phyloP scores from a whole-genome alignment of 1,284 basidiomycete species.

The Meira nashicola region DNA sequence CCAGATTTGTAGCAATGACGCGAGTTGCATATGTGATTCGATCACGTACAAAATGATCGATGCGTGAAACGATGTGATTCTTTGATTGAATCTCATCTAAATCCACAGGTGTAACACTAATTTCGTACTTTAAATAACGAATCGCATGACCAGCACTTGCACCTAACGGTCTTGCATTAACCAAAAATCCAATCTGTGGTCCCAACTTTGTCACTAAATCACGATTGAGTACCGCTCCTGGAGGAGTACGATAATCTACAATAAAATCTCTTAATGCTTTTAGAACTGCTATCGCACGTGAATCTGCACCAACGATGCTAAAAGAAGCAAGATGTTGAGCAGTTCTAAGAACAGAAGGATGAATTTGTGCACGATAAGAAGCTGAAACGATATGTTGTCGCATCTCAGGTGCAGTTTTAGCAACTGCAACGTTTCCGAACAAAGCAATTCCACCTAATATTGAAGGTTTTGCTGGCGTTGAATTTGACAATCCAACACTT shows the following conservation, averaged over 20 bases:
- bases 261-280: constrained; percentile 46
- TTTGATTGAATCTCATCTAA: constrained; percentile 90
- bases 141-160: constrained; percentile 93
- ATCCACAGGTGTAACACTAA: constrained; percentile 85
- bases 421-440: constrained; percentile 41
- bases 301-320: constrained; percentile 45
- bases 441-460: constrained; percentile 24
- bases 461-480: constrained; percentile 1
- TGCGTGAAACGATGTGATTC: constrained; percentile 72
- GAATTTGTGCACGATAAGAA: constrained; percentile 23
- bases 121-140: constrained; percentile 90
- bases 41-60: constrained; percentile 90
- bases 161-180: constrained; percentile 81
- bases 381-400: constrained; percentile 5
- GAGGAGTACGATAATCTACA: constrained; percentile 47
- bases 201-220: constrained; percentile 43
- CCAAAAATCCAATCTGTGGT: constrained; percentile 80
- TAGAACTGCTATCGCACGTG: constrained; percentile 46
- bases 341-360: constrained; percentile 42
- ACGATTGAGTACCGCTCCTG: constrained; percentile 45
- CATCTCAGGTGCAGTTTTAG: not conserved
- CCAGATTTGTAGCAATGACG: constrained; percentile 77
- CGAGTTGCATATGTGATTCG: constrained; percentile 87
- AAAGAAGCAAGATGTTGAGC: constrained; percentile 42
- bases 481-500: not conserved